These are phyloP conservation scores for Scheffersomyces parashehatae DNA, from an alignment of 1,139 yeast species.

Conservation along the genomic window DNA sequence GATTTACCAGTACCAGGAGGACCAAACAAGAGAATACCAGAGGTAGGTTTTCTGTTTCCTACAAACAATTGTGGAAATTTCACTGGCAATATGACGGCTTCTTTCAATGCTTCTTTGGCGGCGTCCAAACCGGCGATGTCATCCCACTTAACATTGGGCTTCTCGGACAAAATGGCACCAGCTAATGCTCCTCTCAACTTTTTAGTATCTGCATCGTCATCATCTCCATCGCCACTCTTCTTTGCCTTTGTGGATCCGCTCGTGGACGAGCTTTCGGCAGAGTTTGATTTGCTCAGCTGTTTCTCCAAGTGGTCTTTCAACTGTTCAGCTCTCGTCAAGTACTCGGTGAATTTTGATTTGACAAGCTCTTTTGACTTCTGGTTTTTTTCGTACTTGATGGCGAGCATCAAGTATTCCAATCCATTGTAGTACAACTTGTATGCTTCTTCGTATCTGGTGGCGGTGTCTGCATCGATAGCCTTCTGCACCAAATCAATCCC, in stretches of 20 bases:
- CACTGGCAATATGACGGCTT: slow-evolving; percentile 94
- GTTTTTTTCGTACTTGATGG: slow-evolving; percentile 93
- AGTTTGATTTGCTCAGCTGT: slow-evolving; percentile 43
- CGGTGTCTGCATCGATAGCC: slow-evolving; percentile 94
- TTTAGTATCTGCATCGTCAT: slow-evolving; percentile 81
- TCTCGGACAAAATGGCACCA: slow-evolving; percentile 89
- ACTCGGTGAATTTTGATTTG: slow-evolving; percentile 86
- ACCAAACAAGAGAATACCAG: slow-evolving; percentile 90
- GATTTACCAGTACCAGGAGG: slow-evolving; percentile 99
- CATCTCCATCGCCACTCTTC: slow-evolving; percentile 52
- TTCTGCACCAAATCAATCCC: slow-evolving; percentile 92
- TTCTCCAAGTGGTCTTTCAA: slow-evolving; percentile 86
- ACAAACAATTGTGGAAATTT: slow-evolving; percentile 92
- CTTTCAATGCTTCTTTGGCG: slow-evolving; percentile 96
- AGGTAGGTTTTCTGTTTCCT: slow-evolving; percentile 90
- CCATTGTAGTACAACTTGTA: slow-evolving; percentile 92
- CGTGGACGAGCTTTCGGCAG: slow-evolving; percentile 50
- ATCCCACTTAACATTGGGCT: slow-evolving; percentile 91
- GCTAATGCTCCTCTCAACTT: slow-evolving; percentile 89
- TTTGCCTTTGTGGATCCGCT: slow-evolving; percentile 64
- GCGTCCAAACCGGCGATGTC: slow-evolving; percentile 95
- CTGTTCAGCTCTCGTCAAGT: slow-evolving; percentile 90
- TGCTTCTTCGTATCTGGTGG: slow-evolving; percentile 90
- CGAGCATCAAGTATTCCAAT: slow-evolving; percentile 91
- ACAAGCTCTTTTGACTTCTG: slow-evolving; percentile 86